These are phyloP conservation scores for Zarea fungicola DNA, from an alignment of 2,329 filamentous ascomycete species.

Conservation along the genomic window DNA sequence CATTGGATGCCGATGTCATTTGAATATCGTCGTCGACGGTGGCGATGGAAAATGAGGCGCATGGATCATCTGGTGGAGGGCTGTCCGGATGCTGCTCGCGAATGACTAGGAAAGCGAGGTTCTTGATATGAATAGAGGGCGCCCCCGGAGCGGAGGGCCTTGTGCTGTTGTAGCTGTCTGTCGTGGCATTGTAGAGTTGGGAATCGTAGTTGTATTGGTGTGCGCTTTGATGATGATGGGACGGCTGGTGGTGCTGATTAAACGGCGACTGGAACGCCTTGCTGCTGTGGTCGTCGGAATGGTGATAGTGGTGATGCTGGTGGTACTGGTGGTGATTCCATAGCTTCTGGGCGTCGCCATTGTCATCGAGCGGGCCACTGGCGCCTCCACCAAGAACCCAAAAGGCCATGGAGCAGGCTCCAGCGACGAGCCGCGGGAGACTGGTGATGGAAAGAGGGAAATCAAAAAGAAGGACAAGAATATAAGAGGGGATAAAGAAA, in stretches of 20 bases:
- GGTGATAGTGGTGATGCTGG: neutral
- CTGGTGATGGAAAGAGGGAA: neutral
- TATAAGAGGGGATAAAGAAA: neutral
- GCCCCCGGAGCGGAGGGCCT: no score
- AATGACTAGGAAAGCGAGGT: conserved; percentile 34
- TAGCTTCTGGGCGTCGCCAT: neutral
- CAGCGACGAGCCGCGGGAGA: conserved; percentile 7
- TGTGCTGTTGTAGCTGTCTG: conserved; percentile 9
- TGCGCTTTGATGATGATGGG: conserved; percentile 13
- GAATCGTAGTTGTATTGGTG: conserved; percentile 1
- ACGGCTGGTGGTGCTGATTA: conserved; percentile 4
- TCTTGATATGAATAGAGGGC: conserved; percentile 26
- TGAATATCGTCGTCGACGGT: neutral
- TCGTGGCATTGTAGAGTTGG: conserved; percentile 8
- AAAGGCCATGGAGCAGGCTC: conserved; percentile 37
- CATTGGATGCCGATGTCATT: neutral
- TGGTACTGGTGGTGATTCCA: neutral
- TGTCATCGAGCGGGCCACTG: conserved; percentile 1
- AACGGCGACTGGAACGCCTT: neutral
- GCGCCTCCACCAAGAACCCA: conserved; percentile 32
- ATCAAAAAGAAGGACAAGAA: neutral
- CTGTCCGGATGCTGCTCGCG: conserved; percentile 25
- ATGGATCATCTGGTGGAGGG: neutral
- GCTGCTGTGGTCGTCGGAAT: neutral
- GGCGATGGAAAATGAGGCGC: no score